Conservation (phyloP, 768 basidiomycete species). For the Kwoniella newhampshirensis region DNA sequence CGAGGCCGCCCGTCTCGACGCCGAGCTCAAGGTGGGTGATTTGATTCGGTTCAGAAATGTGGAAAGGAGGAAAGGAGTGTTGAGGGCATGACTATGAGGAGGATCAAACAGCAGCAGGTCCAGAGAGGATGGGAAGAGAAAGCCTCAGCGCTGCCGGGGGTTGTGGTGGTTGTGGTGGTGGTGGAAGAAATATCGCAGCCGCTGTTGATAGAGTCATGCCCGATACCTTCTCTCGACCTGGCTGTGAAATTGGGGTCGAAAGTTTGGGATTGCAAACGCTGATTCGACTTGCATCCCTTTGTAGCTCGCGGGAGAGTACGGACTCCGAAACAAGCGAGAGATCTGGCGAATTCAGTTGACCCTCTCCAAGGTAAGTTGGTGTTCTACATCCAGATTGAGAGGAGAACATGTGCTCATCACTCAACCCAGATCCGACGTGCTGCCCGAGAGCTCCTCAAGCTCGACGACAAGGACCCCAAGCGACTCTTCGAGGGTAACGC, state of each 20-base stretch:
- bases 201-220: neutral
- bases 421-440: slow-evolving; percentile 83
- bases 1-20: slow-evolving; percentile 97
- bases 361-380: slow-evolving; percentile 71
- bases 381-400: too few species aligned
- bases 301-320: slow-evolving; percentile 99
- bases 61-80: neutral
- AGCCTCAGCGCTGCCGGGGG: too few species aligned
- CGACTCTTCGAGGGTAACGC: slow-evolving; percentile 90
- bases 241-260: neutral
- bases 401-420: neutral
- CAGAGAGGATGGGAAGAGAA: neutral
- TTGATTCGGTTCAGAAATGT: neutral
- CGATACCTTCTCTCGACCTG: neutral
- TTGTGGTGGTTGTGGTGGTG: too few species aligned
- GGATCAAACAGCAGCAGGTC: neutral
- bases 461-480: slow-evolving; percentile 99
- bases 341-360: slow-evolving; percentile 99
- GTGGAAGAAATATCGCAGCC: too few species aligned
- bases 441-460: slow-evolving; percentile 99
- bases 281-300: slow-evolving; percentile 5
- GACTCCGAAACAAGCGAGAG: slow-evolving; percentile 99
- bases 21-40: slow-evolving; percentile 85
- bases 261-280: neutral
- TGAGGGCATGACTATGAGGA: slow-evolving; percentile 1